phyloP scores from a whole-genome alignment of 495 filamentous ascomycete genomes.

The Aspergillus diversus region DNA sequence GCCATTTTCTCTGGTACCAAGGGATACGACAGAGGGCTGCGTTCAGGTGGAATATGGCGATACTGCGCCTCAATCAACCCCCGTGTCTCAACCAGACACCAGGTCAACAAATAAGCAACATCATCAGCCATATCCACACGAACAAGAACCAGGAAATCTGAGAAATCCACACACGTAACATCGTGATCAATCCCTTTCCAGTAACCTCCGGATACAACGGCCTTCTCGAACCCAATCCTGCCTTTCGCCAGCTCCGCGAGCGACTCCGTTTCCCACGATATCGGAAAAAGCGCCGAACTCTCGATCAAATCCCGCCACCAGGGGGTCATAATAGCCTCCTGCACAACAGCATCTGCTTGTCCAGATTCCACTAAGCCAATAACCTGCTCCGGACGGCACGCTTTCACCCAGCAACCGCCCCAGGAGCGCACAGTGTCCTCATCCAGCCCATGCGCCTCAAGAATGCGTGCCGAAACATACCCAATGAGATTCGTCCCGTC shows the following conservation, averaged over 20 bases:
- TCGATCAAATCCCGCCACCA: slow-evolving; percentile 29
- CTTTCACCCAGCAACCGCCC: slow-evolving; percentile 19
- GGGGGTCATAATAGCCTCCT: slow-evolving; percentile 30
- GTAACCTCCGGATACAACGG: slow-evolving; percentile 11
- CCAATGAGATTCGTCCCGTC: slow-evolving; percentile 19
- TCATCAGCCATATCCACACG: slow-evolving; percentile 29
- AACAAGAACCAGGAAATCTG: slow-evolving; percentile 25
- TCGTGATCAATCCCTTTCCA: slow-evolving; percentile 18
- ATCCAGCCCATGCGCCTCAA: slow-evolving; percentile 13
- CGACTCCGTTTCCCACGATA: slow-evolving; percentile 13
- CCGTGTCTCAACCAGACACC: slow-evolving; percentile 23
- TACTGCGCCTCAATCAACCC: slow-evolving; percentile 22
- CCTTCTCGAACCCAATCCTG: background rate
- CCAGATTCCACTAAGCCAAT: slow-evolving; percentile 18
- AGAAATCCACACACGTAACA: slow-evolving; percentile 26
- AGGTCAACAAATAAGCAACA: slow-evolving; percentile 24
- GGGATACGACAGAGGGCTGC: slow-evolving; percentile 23
- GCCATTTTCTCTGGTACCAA: slow-evolving; percentile 27
- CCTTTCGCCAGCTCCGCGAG: background rate
- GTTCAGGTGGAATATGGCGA: slow-evolving; percentile 19
- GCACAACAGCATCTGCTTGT: slow-evolving; percentile 21
- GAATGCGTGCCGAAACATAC: slow-evolving; percentile 1
- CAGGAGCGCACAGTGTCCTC: slow-evolving; percentile 11
- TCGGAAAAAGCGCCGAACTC: slow-evolving; percentile 8
- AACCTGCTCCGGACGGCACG: slow-evolving; percentile 22